These are phyloP conservation scores for Seiridium unicorne DNA, from an alignment of 2,329 filamentous ascomycete species.

Conservation along the genomic window DNA sequence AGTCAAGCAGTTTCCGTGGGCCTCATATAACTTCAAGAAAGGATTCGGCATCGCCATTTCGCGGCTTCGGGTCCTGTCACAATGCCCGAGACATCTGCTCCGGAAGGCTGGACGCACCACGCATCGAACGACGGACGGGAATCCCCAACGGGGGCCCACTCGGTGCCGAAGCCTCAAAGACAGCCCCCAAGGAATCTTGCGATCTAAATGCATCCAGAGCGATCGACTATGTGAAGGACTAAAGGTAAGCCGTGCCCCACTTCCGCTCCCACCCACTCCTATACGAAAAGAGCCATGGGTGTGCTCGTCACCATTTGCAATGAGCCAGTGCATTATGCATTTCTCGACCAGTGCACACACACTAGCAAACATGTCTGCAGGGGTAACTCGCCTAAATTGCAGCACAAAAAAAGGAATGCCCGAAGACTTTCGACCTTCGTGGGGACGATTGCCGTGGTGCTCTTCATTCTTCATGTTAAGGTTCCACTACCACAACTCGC, in stretches of 20 bases:
- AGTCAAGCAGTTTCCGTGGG: background rate
- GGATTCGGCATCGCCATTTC: background rate
- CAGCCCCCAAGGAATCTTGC: background rate
- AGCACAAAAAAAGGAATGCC: too few species aligned
- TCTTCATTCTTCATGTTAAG: too few species aligned
- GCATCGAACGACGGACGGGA: background rate
- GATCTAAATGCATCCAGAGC: background rate
- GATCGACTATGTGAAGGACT: background rate
- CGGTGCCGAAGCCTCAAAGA: constrained; percentile 2
- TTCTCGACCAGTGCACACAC: too few species aligned
- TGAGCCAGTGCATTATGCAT: too few species aligned
- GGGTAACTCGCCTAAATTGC: too few species aligned
- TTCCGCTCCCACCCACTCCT: too few species aligned
- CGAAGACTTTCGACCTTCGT: too few species aligned
- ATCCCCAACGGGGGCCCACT: constrained; percentile 1
- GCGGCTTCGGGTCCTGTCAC: background rate
- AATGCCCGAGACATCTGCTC: background rate
- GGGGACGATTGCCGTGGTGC: too few species aligned
- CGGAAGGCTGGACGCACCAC: background rate
- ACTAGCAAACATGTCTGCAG: too few species aligned
- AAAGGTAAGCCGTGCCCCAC: background rate
- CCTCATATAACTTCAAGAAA: background rate
- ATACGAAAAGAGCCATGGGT: too few species aligned
- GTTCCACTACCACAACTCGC: too few species aligned
- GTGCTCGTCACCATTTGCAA: too few species aligned